Base-by-base conservation (phyloP, 805 yeast species). In the Cyberlindnera lachancei region DNA sequence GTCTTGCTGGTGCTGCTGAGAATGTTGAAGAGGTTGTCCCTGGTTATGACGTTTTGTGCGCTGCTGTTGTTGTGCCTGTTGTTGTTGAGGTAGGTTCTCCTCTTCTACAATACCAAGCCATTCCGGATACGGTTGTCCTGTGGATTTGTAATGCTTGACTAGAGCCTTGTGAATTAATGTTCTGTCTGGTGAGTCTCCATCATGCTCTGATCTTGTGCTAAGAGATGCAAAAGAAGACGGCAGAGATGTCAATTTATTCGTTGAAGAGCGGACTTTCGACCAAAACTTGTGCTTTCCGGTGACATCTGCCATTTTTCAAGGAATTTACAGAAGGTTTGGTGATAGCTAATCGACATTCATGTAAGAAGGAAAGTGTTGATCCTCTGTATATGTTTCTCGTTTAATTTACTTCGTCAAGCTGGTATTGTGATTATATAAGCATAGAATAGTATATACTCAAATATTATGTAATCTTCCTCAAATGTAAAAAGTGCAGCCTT, bases 91-190 rank as follows among this genome's bases (percentile, higher is more conserved):
- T 19, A 16, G 28, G 15, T 11, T 25, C 15, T 34, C 31, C 18
- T 39, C 36, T 3, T 31, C 38, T 5, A 33, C 31, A 5, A 34
- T 45, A n/a, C 55, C 55, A 4, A 50, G 41, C 55, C 55, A 50
- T 12, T 44, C 44, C 1, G 55, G 55, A 18, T 36, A 50, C 0
- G 41, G 42, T 23, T 40, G 29, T 3, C 40, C 35, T 4, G 23
- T 14, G 15, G 27, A 22, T 6, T 35, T 23, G 24, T 44, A 50
- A 24, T 41, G 40, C 5, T 35, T 31, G 7, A 46, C 52, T n/a
- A 50, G 22, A 1, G 54, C 52, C 25, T 47, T 50, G 35, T 49
- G 54, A 6, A 50, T 35, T 11, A 50, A 21, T 11, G 55, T 50
- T 14, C 44, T 28, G 14, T 47, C 46, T 5, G 37, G 40, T 3